Base-by-base conservation (phyloP, 768 basidiomycete species). In the Trametes cingulata region DNA sequence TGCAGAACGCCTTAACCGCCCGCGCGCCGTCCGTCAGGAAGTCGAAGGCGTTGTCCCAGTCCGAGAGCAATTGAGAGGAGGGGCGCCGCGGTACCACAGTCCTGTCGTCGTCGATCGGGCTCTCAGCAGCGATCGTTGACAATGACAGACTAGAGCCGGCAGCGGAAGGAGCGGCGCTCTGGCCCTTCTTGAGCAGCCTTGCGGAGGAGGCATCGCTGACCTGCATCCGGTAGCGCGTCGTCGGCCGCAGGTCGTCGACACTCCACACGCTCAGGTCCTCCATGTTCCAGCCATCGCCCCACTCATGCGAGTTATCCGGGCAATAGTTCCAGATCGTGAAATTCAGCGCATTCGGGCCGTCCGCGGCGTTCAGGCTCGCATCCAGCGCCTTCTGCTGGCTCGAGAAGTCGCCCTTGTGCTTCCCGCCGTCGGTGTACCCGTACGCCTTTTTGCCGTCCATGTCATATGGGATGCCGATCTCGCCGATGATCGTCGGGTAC, bases 281-380 rank as follows among this genome's bases (percentile, higher is more conserved):
- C 75, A 91, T 84, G 72, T 98, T 95, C 96, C 95, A 99, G 0
- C 87, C 87, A 74, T 99, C 96, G 14, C 96, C 94, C 92, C 91
- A 97, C 69, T 83, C 77, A 69, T 98, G 93, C 24, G 78, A 80
- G 68, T 87, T 87, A 66, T 96, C 91, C 0, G 90, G 78, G 60
- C 89, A 88, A 70, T 95, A 97, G 35, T 86, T 90, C 95, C 95
- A 97, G 9, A 93, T 75, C 46, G 93, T 94, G 72, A 85, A 96
- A 66, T 80, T 92, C 59, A 95, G 72, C 36, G 73, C 80, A 65
- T 93, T 93, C 10, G 74, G 70, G 0, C 92, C 94, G 70, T 97
- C 95, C 22, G 83, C 80, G 6, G 82, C 90, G 63, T 90, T 88
- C 68, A 90, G 72, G 65, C 87, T 91, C 3, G 92, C 93, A 67